Conservation (phyloP, 495 filamentous ascomycete species). For the Podospora tetraspora region DNA sequence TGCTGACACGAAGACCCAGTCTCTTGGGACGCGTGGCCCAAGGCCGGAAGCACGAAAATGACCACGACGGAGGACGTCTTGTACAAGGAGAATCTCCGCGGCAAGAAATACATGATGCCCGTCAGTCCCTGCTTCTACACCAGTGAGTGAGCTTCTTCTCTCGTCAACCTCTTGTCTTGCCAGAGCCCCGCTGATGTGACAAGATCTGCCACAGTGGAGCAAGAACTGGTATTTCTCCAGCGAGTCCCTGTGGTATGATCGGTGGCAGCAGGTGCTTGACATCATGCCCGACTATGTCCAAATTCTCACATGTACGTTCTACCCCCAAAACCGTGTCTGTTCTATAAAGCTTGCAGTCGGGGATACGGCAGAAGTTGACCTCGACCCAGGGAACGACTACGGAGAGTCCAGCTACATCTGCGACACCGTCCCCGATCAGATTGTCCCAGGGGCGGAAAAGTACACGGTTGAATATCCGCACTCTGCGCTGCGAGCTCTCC, state of each 20-base stretch:
- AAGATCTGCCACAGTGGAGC: conserved; percentile 58
- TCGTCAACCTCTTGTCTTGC: no score
- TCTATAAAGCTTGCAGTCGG: no score
- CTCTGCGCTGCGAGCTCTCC: conserved; percentile 41
- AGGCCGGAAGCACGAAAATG: conserved; percentile 50
- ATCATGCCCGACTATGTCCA: conserved; percentile 62
- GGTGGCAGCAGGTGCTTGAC: conserved; percentile 64
- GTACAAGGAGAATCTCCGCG: conserved; percentile 45
- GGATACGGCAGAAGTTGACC: no score
- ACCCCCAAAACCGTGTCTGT: background rate
- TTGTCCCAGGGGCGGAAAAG: conserved; percentile 44
- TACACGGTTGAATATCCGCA: conserved; percentile 45
- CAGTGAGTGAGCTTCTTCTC: no score
- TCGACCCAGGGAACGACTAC: conserved; percentile 63
- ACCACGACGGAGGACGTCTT: conserved; percentile 47
- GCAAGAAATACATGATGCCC: conserved; percentile 74
- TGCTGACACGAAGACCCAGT: conserved; percentile 26
- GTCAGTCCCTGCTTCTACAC: conserved; percentile 73
- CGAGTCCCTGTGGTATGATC: conserved; percentile 66
- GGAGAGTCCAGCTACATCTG: conserved; percentile 74
- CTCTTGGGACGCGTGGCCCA: conserved; percentile 72
- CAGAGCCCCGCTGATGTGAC: conserved; percentile 10
- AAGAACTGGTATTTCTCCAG: conserved; percentile 74
- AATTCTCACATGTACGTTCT: conserved; percentile 42
- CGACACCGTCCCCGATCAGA: conserved; percentile 44